Conservation (phyloP, 106 monocot genomes). For the Allium fistulosum region DNA sequence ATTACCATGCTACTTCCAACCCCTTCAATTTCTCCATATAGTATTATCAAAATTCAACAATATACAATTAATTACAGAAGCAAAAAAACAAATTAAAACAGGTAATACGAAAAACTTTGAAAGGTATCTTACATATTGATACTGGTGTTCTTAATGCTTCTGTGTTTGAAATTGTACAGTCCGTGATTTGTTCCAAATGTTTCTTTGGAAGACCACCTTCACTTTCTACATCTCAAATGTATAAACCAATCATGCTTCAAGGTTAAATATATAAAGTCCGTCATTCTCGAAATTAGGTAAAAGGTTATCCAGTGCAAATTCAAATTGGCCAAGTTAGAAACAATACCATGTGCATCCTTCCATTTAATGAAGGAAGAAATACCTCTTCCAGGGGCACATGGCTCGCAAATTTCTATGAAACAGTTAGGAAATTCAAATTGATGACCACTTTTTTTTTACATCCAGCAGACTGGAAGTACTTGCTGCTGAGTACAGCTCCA, state of each 20-base stretch:
- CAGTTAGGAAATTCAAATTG: slow-evolving; percentile 23
- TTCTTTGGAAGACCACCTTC: neutral
- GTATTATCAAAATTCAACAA: too few relatives aligned
- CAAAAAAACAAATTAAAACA: too few relatives aligned
- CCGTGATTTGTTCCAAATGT: neutral
- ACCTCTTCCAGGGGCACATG: slow-evolving; percentile 17
- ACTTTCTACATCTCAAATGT: too few relatives aligned
- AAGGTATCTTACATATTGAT: neutral
- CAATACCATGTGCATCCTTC: neutral
- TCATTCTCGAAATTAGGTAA: too few relatives aligned
- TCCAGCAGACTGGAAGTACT: slow-evolving; percentile 43
- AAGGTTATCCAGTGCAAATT: too few relatives aligned
- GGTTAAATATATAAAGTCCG: neutral
- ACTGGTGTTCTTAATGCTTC: neutral
- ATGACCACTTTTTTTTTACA: slow-evolving; percentile 11
- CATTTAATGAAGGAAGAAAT: neutral
- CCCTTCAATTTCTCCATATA: too few relatives aligned
- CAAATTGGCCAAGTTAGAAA: neutral
- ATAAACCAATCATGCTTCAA: neutral
- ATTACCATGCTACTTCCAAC: too few relatives aligned
- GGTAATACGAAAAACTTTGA: neutral
- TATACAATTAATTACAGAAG: too few relatives aligned
- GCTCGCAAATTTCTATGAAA: slow-evolving; percentile 43
- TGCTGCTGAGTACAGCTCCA: slow-evolving; percentile 28
- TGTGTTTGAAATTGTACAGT: neutral